These are phyloP conservation scores for Myriosclerotinia duriaeana DNA, from an alignment of 2,329 filamentous ascomycete genomes.

Conservation along the genomic window DNA sequence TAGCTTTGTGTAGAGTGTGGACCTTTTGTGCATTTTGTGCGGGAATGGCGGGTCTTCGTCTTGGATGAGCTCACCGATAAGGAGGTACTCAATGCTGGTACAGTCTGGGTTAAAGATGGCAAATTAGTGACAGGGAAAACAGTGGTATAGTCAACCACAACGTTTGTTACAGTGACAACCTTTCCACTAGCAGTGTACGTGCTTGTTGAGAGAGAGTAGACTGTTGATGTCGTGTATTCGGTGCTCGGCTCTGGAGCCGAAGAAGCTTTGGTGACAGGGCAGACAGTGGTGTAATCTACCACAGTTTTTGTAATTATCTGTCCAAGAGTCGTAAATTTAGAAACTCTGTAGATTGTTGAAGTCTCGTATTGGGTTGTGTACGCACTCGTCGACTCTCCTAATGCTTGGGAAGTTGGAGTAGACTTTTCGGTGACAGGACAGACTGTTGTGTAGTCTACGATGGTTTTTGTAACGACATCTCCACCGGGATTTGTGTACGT, in stretches of 20 bases:
- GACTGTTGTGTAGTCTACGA: slow-evolving; percentile 4
- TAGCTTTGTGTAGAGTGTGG: background rate
- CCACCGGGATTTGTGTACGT: background rate
- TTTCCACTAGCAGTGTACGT: background rate
- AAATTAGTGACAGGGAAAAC: background rate
- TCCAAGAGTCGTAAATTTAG: background rate
- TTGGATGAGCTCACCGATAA: background rate
- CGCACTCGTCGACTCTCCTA: background rate
- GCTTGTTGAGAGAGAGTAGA: slow-evolving; percentile 4
- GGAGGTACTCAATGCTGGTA: background rate
- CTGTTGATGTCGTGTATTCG: slow-evolving; percentile 1
- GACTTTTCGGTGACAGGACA: background rate
- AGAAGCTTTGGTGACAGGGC: background rate
- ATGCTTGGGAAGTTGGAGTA: background rate
- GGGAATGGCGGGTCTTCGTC: background rate
- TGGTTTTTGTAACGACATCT: background rate
- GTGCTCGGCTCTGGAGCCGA: background rate
- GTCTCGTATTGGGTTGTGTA: background rate
- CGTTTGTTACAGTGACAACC: slow-evolving; percentile 1
- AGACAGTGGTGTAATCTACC: background rate
- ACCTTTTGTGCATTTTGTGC: background rate
- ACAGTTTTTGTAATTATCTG: background rate
- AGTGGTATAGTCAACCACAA: background rate
- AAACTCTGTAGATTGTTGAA: background rate
- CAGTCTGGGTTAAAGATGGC: background rate